Base-by-base conservation (phyloP, 2,329 filamentous ascomycete species). In the Hymenoscyphus albidus region DNA sequence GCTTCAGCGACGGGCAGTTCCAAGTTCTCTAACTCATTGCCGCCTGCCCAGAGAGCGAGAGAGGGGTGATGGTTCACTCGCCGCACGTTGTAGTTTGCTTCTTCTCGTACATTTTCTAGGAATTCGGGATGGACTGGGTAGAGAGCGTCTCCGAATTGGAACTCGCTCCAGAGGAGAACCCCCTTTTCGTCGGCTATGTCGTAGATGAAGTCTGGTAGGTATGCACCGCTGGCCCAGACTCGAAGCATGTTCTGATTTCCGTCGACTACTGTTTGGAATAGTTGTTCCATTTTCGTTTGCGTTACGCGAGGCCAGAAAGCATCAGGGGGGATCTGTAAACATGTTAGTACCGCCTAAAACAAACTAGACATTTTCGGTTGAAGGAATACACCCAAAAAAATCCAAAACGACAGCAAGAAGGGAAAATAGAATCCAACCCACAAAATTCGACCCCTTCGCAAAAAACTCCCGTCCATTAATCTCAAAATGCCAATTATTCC, bases 171-270 rank as follows among this genome's bases (percentile, higher is more conserved):
- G 0, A 88, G 77, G 6, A 88, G 75, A 5, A 88, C 79, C 1
- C 86, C 86, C 69, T 80, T 79, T 70, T 86, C 83, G 71, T 88
- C 85, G 1, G 85, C 86, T 10, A 87, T 76, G 64, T 88, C 85
- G 69, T 85, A 88, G 66, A 88, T 83, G 67, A 85, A 87, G 67
- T 88, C 85, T 0, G 84, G 85, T 0, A 81, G 78, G 67, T 88
- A 88, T 1, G 82, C 81, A 1, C 85, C 84, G 22, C 81, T 84
- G 13, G 84, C 80, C 86, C 86, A 88, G 1, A 88, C 81, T 5
- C 85, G 80, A 3, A 88, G 78, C 85, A 88, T 87, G 70, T 88
- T 88, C 71, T 88, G 85, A 65, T 88, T 86, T 1, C 83, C 84
- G 31, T 79, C 79, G 1, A 84, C 78, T 2, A 83, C 82, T 0